These are phyloP conservation scores for Radiomyces spectabilis DNA, from an alignment of 192 early-diverging fungal species.

Conservation along the genomic window DNA sequence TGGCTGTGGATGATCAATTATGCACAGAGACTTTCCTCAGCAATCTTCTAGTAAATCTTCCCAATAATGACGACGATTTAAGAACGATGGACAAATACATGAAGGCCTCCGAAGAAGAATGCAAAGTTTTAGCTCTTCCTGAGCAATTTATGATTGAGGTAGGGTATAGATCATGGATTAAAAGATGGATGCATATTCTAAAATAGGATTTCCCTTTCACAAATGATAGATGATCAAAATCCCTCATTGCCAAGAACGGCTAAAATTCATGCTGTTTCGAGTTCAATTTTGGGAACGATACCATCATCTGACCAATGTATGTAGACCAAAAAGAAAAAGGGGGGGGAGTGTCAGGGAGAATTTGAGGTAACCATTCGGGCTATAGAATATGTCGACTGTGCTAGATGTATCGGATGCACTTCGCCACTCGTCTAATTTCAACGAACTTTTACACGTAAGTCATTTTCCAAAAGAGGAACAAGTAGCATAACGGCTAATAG, in stretches of 20 bases:
- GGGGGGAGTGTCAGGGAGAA: background rate
- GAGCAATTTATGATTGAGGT: constrained; percentile 65
- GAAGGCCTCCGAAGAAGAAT: constrained; percentile 34
- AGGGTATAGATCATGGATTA: background rate
- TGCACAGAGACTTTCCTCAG: constrained; percentile 55
- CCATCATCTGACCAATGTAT: constrained; percentile 51
- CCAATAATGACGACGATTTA: constrained; percentile 54
- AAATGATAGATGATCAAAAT: constrained; percentile 53
- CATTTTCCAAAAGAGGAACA: background rate
- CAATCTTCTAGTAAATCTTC: constrained; percentile 60
- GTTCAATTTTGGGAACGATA: constrained; percentile 56
- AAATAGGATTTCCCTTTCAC: too few species aligned
- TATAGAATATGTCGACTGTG: constrained; percentile 48
- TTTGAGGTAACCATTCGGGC: background rate
- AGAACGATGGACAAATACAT: constrained; percentile 15
- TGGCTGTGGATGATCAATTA: constrained; percentile 59
- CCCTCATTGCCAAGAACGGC: constrained; percentile 63
- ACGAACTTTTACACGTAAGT: constrained; percentile 56
- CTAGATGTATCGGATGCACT: constrained; percentile 53
- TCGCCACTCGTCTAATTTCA: constrained; percentile 56
- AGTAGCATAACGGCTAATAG: background rate
- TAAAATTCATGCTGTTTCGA: constrained; percentile 58
- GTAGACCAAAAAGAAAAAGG: background rate
- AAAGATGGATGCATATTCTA: background rate
- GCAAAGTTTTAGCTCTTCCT: constrained; percentile 46